Evolutionary conservation across 2,329 filamentous ascomycete genomes (phyloP), one percentile per base, ranked within the genome.

Genomic region (Trichoderma atrobrunneum): DNA sequence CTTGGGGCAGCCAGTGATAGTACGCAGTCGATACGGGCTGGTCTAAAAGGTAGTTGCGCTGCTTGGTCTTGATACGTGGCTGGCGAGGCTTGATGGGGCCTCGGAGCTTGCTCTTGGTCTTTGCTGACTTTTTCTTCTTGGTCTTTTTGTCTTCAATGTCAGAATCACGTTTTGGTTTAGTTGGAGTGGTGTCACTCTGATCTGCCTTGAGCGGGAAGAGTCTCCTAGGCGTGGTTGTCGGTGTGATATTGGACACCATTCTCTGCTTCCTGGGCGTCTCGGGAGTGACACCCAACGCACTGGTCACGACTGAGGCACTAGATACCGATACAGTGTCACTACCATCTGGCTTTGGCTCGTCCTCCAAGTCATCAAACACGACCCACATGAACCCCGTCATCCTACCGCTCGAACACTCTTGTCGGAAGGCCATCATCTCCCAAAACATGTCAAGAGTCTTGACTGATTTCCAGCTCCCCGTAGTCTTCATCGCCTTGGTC

Each of bases 361-460:
- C 32, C 36, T 75, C 73, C 43, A 78, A 73, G 11, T 89, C 86
- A 39, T 94, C 91, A 75, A 98, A 92, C 0, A 98, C 91, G 30
- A 98, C 84, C 95, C 97, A 99, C 30, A 98, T 87, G 76, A 99
- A 99, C 0, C 97, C 97, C 0, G 97, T 97, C 78, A 97, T 87
- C 21, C 95, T 88, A 0, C 96, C 97, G 39, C 94, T 93, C 0
- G 95, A 97, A 78, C 96, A 99, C 79, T 99, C 96, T 80, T 98
- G 96, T 71, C 96, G 87, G 79, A 93, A 98, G 0, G 95, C 92
- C 95, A 99, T 98, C 87, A 97, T 92, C 74, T 99, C 96, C 96
- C 96, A 99, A 78, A 99, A 99, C 76, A 95, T 91, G n/a, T 95
- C 93, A 54, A 99, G 84, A 0, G 90, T 92, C 79, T 88, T 91